A percentile compares a stretch with the other conserved stretches of the same genome.
These are phyloP conservation scores for Apophysomyces variabilis DNA, from an alignment of 371 early-diverging fungal genomes.

Conservation along the genomic window DNA sequence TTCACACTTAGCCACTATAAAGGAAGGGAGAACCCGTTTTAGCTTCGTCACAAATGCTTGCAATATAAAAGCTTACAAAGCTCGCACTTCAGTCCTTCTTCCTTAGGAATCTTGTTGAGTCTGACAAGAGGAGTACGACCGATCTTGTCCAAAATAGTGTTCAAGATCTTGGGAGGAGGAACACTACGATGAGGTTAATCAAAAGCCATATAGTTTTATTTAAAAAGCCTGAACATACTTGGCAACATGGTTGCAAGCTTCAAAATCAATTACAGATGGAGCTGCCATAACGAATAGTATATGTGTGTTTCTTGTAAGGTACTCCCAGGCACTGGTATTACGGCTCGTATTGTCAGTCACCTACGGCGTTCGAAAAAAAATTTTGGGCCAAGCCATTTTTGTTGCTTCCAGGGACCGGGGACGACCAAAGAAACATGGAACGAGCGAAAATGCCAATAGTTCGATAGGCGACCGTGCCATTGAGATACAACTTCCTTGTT, in stretches of 20 bases:
- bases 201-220: neutral
- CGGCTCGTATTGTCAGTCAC: neutral
- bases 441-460: no score
- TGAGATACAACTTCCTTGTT: no score
- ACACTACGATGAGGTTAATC: neutral
- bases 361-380: constrained; percentile 6
- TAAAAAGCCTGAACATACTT: neutral
- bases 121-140: constrained; percentile 96
- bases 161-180: constrained; percentile 70
- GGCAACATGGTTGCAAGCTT: neutral
- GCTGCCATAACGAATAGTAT: no score
- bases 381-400: neutral
- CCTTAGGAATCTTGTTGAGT: constrained; percentile 83
- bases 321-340: no score
- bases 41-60: constrained; percentile 18
- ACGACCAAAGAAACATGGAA: neutral
- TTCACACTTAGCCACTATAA: constrained; percentile 94
- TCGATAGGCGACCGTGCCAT: no score
- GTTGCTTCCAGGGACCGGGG: neutral
- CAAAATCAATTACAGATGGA: neutral
- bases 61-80: constrained; percentile 63
- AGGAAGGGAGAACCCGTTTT: constrained; percentile 10
- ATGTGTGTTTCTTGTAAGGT: no score
- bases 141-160: constrained; percentile 89
- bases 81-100: constrained; percentile 92